Percentiles rank a stretch among this genome's conserved stretches.
These are phyloP conservation scores for Aspergillus glaucus DNA, from an alignment of 2,329 filamentous ascomycete genomes.

Conservation along the genomic window DNA sequence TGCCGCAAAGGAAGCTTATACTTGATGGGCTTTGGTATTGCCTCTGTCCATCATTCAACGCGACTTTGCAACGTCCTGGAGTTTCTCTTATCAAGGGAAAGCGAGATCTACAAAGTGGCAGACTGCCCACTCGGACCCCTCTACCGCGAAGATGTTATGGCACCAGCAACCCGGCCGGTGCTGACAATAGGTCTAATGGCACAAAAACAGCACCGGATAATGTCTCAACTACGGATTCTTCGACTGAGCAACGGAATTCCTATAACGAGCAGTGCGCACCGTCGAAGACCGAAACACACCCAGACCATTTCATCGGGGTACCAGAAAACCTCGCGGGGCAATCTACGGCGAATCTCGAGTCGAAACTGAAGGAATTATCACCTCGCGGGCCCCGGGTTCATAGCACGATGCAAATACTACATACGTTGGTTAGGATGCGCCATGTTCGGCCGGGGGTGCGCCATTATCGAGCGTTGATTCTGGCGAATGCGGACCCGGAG, in stretches of 20 bases:
- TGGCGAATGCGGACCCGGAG: conserved; percentile 58
- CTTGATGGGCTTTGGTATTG: conserved; percentile 38
- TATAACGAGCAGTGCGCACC: neutral
- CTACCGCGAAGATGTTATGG: conserved; percentile 14
- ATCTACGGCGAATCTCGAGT: conserved; percentile 22
- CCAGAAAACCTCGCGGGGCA: conserved; percentile 11
- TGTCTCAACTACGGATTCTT: conserved; percentile 3
- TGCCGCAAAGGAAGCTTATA: conserved; percentile 27
- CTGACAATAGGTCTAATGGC: neutral
- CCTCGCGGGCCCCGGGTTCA: conserved; percentile 18
- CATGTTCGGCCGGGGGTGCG: conserved; percentile 29
- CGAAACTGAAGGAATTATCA: conserved; percentile 21
- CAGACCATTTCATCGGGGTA: conserved; percentile 8
- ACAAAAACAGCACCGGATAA: conserved; percentile 2
- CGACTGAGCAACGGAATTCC: neutral
- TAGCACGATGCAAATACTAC: conserved; percentile 26
- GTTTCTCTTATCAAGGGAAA: conserved; percentile 6
- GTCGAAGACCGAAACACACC: neutral
- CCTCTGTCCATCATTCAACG: conserved; percentile 33
- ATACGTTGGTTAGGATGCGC: conserved; percentile 33
- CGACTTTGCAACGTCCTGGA: conserved; percentile 12
- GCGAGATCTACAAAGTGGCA: conserved; percentile 1
- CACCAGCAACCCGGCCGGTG: neutral
- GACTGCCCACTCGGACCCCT: conserved; percentile 1
- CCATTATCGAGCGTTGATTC: conserved; percentile 67